Evolutionary conservation across 768 basidiomycete species (phyloP).

Genomic region (Fomitopsis serialis): DNA sequence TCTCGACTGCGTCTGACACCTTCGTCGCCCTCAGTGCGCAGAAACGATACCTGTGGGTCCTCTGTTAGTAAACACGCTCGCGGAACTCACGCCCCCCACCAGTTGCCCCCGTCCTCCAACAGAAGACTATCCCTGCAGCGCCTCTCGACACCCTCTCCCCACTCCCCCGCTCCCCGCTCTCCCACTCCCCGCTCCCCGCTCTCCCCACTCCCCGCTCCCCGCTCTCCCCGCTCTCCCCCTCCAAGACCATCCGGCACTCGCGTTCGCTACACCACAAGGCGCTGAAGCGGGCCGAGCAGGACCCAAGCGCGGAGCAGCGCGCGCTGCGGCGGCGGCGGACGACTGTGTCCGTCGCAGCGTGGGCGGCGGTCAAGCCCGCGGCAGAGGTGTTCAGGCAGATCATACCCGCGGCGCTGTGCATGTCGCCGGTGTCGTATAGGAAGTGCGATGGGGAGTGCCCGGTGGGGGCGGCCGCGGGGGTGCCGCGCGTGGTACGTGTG

Average conservation of each 20-base stretch:
- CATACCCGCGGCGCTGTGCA: not conserved
- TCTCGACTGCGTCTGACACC: not conserved
- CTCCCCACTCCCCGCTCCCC: not conserved
- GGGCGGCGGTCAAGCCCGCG: not conserved
- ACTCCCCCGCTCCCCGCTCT: not conserved
- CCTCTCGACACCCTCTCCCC: not conserved
- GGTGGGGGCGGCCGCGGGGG: not conserved
- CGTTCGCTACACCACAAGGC: not conserved
- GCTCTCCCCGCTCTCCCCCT: not conserved
- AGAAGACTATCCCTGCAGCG: not conserved
- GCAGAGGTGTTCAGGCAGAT: not conserved
- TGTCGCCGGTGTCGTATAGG: slow-evolving; percentile 1
- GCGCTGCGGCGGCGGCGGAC: not conserved
- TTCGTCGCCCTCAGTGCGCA: slow-evolving; percentile 2
- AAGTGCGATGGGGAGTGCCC: slow-evolving; percentile 1
- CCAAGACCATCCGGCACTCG: not conserved
- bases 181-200: not conserved
- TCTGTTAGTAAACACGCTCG: not conserved
- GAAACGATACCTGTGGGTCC: not conserved
- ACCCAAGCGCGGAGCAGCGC: not conserved
- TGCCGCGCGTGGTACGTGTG: slow-evolving; percentile 1
- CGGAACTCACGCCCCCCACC: not conserved
- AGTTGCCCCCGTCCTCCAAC: not conserved
- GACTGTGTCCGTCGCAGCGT: not conserved
- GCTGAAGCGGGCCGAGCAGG: not conserved